A percentile compares a stretch with the other conserved stretches of the same genome.
Evolutionary conservation across 2,329 filamentous ascomycete species (phyloP).

Genomic region (Cladophialophora yegresii): DNA sequence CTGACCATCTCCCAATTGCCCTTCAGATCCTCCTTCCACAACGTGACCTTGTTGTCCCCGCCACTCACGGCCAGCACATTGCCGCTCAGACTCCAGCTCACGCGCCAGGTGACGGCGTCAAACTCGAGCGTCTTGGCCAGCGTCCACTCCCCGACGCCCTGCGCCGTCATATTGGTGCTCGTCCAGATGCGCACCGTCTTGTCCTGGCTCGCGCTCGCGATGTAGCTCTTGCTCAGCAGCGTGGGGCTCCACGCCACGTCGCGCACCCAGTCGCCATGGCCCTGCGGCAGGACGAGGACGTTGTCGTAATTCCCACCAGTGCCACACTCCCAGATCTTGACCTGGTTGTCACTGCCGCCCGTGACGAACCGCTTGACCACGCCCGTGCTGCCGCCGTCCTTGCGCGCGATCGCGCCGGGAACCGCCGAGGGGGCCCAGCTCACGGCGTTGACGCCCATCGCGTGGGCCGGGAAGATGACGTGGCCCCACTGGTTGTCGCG

Average conservation of each 20-base stretch:
- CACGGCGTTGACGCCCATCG: conserved; percentile 91
- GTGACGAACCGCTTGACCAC: conserved; percentile 80
- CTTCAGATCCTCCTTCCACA: conserved; percentile 98
- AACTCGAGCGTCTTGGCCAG: conserved; percentile 77
- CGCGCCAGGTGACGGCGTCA: conserved; percentile 87
- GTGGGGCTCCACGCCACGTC: conserved; percentile 97
- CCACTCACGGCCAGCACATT: conserved; percentile 94
- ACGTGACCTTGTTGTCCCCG: conserved; percentile 91
- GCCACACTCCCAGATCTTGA: conserved; percentile 87
- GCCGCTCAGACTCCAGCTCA: conserved; percentile 96
- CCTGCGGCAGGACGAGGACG: conserved; percentile 62
- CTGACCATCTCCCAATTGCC: conserved; percentile 98
- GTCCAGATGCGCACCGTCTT: conserved; percentile 99
- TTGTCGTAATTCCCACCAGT: conserved; percentile 57
- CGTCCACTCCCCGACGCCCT: conserved; percentile 72
- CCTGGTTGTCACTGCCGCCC: conserved; percentile 86
- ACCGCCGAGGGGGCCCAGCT: conserved; percentile 87
- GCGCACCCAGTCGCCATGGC: conserved; percentile 94
- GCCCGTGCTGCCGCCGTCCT: conserved; percentile 54
- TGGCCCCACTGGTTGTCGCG: conserved; percentile 93
- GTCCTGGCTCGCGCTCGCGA: conserved; percentile 92
- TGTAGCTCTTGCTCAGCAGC: conserved; percentile 92
- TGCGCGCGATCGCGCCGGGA: conserved; percentile 81
- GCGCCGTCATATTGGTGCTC: conserved; percentile 55
- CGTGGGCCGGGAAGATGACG: conserved; percentile 86